phyloP scores from a whole-genome alignment of 257 asterid genomes.

The Plectranthus barbatus region DNA sequence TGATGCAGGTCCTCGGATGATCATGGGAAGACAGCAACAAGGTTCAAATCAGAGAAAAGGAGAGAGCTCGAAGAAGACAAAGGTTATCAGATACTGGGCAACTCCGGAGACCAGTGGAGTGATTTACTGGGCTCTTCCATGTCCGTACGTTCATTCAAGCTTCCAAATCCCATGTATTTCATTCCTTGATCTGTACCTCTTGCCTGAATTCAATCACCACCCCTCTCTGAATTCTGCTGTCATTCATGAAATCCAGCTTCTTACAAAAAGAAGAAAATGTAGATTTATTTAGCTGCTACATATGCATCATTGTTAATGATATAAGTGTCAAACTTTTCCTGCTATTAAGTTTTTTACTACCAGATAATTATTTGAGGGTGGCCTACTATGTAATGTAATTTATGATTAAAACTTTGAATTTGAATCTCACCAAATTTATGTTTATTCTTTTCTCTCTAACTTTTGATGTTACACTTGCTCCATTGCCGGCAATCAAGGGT shows the following conservation, averaged over 20 bases:
- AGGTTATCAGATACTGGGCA: slow-evolving; percentile 60
- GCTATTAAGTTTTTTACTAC: too few relatives aligned
- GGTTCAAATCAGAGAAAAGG: slow-evolving; percentile 64
- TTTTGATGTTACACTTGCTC: too few relatives aligned
- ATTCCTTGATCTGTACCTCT: slow-evolving; percentile 38
- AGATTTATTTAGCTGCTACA: not conserved
- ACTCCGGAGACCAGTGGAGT: slow-evolving; percentile 89
- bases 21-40: slow-evolving; percentile 44
- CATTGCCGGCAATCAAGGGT: too few relatives aligned
- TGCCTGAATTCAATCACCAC: too few relatives aligned
- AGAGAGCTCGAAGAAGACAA: slow-evolving; percentile 32
- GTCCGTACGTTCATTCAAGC: slow-evolving; percentile 59
- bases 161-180: slow-evolving; percentile 82
- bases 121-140: slow-evolving; percentile 54
- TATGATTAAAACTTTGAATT: too few relatives aligned
- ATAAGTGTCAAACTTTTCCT: too few relatives aligned
- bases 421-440: too few relatives aligned
- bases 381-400: too few relatives aligned
- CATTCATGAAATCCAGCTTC: too few relatives aligned
- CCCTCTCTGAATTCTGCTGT: too few relatives aligned
- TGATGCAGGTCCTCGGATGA: slow-evolving; percentile 45
- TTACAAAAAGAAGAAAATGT: not conserved
- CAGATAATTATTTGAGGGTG: too few relatives aligned
- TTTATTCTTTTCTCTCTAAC: too few relatives aligned
- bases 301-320: not conserved